Evolutionary conservation across 148 eudicot genomes (phyloP).

Genomic region (Camellia japonica): DNA sequence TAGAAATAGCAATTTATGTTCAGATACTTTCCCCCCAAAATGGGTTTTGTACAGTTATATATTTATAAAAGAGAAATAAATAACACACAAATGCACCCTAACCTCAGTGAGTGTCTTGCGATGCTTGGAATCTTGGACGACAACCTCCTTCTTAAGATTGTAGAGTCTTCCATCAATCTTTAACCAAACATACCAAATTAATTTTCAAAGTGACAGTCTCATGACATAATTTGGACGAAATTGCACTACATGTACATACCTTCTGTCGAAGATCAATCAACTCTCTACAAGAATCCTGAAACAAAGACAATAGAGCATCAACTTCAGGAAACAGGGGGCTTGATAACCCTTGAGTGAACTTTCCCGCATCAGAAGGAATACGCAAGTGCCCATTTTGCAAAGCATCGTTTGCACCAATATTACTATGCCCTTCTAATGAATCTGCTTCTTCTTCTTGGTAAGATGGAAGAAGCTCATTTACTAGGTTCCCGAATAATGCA

Average conservation of each 20-base stretch:
- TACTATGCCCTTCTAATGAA: constrained; percentile 56
- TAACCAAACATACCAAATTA: constrained; percentile 18
- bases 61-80: neutral
- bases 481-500: constrained; percentile 90
- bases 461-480: constrained; percentile 77
- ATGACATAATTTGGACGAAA: neutral
- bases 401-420: constrained; percentile 36
- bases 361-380: constrained; percentile 37
- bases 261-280: constrained; percentile 74
- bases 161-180: constrained; percentile 86
- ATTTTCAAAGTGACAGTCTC: constrained; percentile 2
- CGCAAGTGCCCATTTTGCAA: constrained; percentile 59
- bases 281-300: constrained; percentile 85
- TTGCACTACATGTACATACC: constrained; percentile 36
- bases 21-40: neutral
- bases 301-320: constrained; percentile 71
- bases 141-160: constrained; percentile 83
- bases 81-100: neutral
- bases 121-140: constrained; percentile 89
- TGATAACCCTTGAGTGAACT: constrained; percentile 46
- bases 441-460: constrained; percentile 70
- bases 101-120: constrained; percentile 97
- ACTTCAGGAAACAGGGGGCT: constrained; percentile 95
- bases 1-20: neutral
- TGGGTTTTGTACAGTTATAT: neutral